Evolutionary conservation across 116 monocot species (phyloP).

Genomic region (Cymodocea nodosa): DNA sequence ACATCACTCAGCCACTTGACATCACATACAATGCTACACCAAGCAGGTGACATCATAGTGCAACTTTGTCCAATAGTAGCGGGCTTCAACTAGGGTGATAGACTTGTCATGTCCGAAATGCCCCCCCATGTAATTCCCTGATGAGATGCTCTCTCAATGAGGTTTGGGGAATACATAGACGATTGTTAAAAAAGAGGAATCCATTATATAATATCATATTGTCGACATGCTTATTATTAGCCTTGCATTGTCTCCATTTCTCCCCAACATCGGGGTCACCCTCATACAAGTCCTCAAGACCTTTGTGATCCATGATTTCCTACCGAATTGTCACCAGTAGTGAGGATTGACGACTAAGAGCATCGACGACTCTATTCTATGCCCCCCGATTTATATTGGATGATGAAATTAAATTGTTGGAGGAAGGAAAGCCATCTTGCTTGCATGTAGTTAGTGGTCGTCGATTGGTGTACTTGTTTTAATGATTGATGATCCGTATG

Average conservation of each 20-base stretch:
- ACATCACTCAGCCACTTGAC: too few relatives aligned
- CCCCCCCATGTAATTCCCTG: neutral
- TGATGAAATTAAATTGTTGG: neutral
- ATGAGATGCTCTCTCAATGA: neutral
- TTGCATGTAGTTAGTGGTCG: neutral
- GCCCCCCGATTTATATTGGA: neutral
- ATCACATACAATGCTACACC: too few relatives aligned
- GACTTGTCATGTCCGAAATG: slow-evolving; percentile 1
- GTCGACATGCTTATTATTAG: neutral
- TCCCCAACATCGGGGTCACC: neutral
- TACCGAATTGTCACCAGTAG: neutral
- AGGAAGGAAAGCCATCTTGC: neutral
- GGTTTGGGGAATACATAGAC: neutral
- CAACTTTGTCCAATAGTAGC: neutral
- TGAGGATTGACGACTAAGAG: neutral
- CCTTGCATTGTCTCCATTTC: neutral
- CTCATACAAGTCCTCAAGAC: neutral
- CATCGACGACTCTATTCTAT: neutral
- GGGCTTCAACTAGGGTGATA: neutral
- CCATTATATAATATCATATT: neutral
- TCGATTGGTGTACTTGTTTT: too few relatives aligned
- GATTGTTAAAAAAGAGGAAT: neutral
- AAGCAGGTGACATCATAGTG: too few relatives aligned
- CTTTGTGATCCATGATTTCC: too few relatives aligned
- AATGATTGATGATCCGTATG: slow-evolving; percentile 2